Evolutionary conservation across 2,329 filamentous ascomycete genomes (phyloP), one percentile per base, ranked within the genome.

Genomic region (Blastomyces silverae): DNA sequence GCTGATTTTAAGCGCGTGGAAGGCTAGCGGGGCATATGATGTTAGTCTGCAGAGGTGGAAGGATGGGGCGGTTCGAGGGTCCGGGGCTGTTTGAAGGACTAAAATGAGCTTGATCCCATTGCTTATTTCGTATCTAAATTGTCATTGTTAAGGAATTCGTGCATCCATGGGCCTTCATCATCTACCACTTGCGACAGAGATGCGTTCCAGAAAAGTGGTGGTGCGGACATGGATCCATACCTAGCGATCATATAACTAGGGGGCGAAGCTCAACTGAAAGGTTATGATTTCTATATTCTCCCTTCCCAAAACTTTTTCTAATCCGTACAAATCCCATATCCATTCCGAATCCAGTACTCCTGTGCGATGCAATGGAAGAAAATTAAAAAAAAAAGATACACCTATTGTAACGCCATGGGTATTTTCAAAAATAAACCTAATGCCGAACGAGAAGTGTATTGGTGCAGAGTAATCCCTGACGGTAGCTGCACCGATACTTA

Each of bases 1-100:
- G 70, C 77, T 97, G 78, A 90, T 99, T 62, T 71, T 94, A 71
- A 96, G 91, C 74, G 92, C 92, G 6, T 97, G 94, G 94, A 93
- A 88, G 81, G 88, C 87, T 13, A 94, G 90, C 72, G 93, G 93
- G 39, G 94, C 92, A 50, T 79, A 81, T 71, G 76, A 78, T 61
- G 67, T 72, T 60, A 78, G 77, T 70, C 67, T 78, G 73, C 71
- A 76, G 72, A 71, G 78, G 68, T 81, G 79, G 79, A 78, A 77
- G 69, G 71, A 73, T 64, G 78, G 78, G 4, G 77, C 71, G 2
- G 68, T 67, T 4, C 73, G 72, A 65, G 75, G 75, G 3, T 79
- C 77, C 31, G 77, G 77, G 4, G 69, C 69, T 64, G 65, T 77
- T 46, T 42, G 53, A 52, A 25, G 10, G 37, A n/a, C 31, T 11